A percentile compares a stretch with the other conserved stretches of the same genome.
Evolutionary conservation across 148 eudicot species (phyloP).

Genomic region (Simmondsia chinensis): DNA sequence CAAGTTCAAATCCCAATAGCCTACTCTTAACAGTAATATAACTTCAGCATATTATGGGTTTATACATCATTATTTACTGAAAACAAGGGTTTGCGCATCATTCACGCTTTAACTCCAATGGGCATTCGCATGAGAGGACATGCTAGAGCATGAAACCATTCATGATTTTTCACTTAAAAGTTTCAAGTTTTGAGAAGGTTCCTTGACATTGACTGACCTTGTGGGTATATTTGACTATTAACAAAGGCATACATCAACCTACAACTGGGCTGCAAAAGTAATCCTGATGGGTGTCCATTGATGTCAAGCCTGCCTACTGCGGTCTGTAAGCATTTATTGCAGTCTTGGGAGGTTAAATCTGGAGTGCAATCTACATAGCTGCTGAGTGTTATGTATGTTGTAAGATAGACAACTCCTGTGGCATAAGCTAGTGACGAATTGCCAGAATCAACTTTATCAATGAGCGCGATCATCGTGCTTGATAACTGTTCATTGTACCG

Average conservation of each 20-base stretch:
- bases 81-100: too few species aligned
- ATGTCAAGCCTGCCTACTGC: not conserved
- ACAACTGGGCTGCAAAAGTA: slow-evolving; percentile 9
- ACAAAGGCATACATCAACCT: not conserved
- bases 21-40: too few species aligned
- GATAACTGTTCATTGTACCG: not conserved
- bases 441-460: not conserved
- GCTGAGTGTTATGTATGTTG: not conserved
- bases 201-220: not conserved
- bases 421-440: not conserved
- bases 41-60: too few species aligned
- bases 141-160: too few species aligned
- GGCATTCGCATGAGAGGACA: too few species aligned
- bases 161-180: too few species aligned
- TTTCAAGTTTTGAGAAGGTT: not conserved
- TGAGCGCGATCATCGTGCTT: slow-evolving; percentile 1
- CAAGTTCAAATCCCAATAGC: too few species aligned
- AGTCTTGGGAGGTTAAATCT: slow-evolving; percentile 1
- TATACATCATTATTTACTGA: too few species aligned
- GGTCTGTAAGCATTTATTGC: slow-evolving; percentile 8
- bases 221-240: not conserved
- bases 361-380: slow-evolving; percentile 4
- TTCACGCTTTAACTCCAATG: too few species aligned
- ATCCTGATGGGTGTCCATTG: not conserved
- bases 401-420: not conserved